Percentiles rank a stretch among this genome's conserved stretches.
phyloP scores from a whole-genome alignment of 352 stramenopile genomes.

The Globisporangium viniferum region DNA sequence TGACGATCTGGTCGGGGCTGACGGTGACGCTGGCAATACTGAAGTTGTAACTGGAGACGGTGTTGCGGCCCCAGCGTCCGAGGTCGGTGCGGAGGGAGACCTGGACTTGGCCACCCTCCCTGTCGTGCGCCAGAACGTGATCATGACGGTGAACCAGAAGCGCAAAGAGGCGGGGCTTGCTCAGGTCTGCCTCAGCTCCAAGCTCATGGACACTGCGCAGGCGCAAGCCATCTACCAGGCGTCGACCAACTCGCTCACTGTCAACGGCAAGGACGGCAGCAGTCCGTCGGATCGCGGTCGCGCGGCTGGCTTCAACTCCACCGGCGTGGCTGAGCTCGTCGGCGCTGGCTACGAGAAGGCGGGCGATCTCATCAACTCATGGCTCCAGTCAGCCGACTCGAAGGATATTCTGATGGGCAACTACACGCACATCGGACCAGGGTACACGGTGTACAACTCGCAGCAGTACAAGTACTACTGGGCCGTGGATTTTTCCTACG shows the following conservation, averaged over 20 bases:
- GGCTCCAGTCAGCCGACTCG: constrained; percentile 19
- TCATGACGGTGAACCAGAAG: constrained; percentile 14
- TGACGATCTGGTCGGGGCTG: background rate
- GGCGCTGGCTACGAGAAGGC: constrained; percentile 24
- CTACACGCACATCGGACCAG: constrained; percentile 29
- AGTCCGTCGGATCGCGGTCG: constrained; percentile 22
- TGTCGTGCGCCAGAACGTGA: constrained; percentile 12
- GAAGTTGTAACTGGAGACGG: constrained; percentile 2
- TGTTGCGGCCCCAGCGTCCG: background rate
- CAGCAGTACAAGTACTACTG: constrained; percentile 29
- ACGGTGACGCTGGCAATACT: background rate
- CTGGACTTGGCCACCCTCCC: background rate
- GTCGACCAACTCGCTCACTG: constrained; percentile 17
- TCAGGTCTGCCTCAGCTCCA: constrained; percentile 16
- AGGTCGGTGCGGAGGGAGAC: constrained; percentile 7
- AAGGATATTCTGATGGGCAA: constrained; percentile 23
- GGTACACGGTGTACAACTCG: constrained; percentile 21
- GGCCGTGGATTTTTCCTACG: constrained; percentile 22
- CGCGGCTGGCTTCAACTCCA: constrained; percentile 25
- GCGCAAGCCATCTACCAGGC: constrained; percentile 23
- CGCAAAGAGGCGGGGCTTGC: constrained; percentile 7
- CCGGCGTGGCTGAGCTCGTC: constrained; percentile 28
- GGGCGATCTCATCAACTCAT: constrained; percentile 19
- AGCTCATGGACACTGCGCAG: constrained; percentile 28
- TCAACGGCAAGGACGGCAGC: constrained; percentile 17